These are phyloP conservation scores for Tuctoria greenei DNA, from an alignment of 176 grass and related monocot genomes.

Conservation along the genomic window DNA sequence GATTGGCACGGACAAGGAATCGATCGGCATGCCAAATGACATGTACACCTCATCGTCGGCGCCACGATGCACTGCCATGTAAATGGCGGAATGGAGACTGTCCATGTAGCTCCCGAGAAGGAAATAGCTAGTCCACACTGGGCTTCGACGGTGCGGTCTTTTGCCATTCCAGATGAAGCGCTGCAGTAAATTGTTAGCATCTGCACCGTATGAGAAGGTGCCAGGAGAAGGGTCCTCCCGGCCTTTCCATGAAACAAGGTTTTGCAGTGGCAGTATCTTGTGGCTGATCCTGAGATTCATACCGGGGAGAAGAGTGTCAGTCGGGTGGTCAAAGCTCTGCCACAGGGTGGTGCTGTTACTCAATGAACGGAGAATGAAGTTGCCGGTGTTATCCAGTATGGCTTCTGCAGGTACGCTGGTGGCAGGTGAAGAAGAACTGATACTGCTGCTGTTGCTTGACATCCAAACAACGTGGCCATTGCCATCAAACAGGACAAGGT, in stretches of 20 bases:
- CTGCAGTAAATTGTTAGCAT: constrained; percentile 33
- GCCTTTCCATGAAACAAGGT: constrained; percentile 46
- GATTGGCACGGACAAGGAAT: neutral
- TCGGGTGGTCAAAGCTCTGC: constrained; percentile 58
- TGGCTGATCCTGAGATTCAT: constrained; percentile 54
- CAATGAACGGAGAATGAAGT: constrained; percentile 39
- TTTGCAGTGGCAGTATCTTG: constrained; percentile 1
- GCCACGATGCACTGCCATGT: neutral
- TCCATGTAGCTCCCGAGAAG: neutral
- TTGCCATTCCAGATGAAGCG: constrained; percentile 37
- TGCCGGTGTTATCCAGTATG: constrained; percentile 33
- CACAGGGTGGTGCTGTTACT: constrained; percentile 19
- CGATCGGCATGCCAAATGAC: constrained; percentile 28
- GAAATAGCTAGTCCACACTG: constrained; percentile 44
- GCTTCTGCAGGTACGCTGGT: constrained; percentile 3
- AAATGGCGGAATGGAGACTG: neutral
- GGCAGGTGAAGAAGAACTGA: neutral
- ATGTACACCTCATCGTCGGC: constrained; percentile 35
- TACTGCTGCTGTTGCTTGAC: neutral
- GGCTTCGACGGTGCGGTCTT: constrained; percentile 29
- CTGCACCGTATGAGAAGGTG: constrained; percentile 32
- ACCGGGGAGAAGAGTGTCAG: constrained; percentile 45
- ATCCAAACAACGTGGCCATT: constrained; percentile 36
- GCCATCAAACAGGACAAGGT: constrained; percentile 25
- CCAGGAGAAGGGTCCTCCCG: constrained; percentile 45